Percentiles rank a stretch among this genome's conserved stretches.
These are phyloP conservation scores for Coemansia sp. DNA, from an alignment of 192 early-diverging fungal species.

Conservation along the genomic window DNA sequence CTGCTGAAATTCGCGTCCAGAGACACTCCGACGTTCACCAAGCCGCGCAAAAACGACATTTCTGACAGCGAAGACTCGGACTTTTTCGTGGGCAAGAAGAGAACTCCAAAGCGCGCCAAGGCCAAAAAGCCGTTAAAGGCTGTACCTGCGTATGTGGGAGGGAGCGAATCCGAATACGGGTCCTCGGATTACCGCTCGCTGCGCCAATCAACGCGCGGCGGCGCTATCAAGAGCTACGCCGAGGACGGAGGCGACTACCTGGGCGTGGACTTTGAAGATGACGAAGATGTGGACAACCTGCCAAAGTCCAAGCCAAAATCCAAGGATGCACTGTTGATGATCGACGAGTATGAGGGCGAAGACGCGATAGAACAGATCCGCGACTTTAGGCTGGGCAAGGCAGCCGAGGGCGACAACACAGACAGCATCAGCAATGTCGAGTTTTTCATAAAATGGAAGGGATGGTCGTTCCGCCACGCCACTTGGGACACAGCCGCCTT, in stretches of 20 bases:
- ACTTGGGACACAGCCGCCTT: conserved; percentile 81
- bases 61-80: conserved; percentile 53
- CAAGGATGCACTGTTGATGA: conserved; percentile 33
- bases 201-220: conserved; percentile 46
- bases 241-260: conserved; percentile 48
- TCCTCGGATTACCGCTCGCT: conserved; percentile 45
- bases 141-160: conserved; percentile 32
- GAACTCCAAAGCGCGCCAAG: conserved; percentile 23
- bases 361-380: conserved; percentile 53
- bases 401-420: conserved; percentile 17
- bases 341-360: conserved; percentile 47
- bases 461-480: conserved; percentile 84
- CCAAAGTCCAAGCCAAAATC: conserved; percentile 19
- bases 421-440: conserved; percentile 62
- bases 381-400: conserved; percentile 43
- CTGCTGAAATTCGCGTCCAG: conserved; percentile 10
- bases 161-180: conserved; percentile 53
- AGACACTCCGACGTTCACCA: conserved; percentile 3
- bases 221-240: conserved; percentile 49
- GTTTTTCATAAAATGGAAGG: conserved; percentile 95
- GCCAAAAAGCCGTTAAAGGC: conserved; percentile 37
- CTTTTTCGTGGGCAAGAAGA: conserved; percentile 33
- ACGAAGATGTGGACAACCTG: conserved; percentile 20
- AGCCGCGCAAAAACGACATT: conserved; percentile 16
- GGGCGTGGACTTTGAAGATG: conserved; percentile 45